Conservation (phyloP, 2,329 filamentous ascomycete species). For the Raffaelea arxii region DNA sequence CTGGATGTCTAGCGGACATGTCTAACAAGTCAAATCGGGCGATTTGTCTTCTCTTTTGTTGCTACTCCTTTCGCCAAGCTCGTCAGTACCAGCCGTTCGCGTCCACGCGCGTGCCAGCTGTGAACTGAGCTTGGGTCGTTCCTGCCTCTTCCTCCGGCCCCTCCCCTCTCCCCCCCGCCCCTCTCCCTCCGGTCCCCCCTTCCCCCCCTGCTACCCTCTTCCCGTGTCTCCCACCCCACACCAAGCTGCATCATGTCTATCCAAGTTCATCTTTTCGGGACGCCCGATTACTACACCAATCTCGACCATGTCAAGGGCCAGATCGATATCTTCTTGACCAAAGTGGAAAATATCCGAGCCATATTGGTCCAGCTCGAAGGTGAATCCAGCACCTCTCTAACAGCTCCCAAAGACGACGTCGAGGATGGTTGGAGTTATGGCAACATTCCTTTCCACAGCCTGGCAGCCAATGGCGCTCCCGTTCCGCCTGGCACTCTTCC, state of each 20-base stretch:
- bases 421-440: slow-evolving; percentile 9
- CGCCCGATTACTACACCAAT: slow-evolving; percentile 68
- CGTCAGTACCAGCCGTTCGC: no score
- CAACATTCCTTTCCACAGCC: background rate
- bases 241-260: slow-evolving; percentile 60
- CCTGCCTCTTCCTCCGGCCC: no score
- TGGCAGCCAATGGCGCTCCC: background rate
- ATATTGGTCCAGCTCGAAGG: slow-evolving; percentile 79
- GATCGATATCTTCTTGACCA: slow-evolving; percentile 46
- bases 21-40: no score
- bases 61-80: no score
- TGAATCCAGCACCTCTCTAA: slow-evolving; percentile 59
- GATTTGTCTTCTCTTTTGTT: no score
- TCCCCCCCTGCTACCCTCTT: no score
- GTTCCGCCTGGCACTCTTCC: background rate
- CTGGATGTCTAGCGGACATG: no score
- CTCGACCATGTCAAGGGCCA: slow-evolving; percentile 62
- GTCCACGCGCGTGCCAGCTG: no score
- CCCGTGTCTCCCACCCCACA: no score
- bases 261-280: slow-evolving; percentile 55
- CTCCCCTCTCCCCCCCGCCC: no score
- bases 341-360: slow-evolving; percentile 59
- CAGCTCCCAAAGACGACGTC: slow-evolving; percentile 32
- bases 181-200: no score
- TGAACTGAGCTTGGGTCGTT: no score